A percentile compares a stretch with the other conserved stretches of the same genome.
Evolutionary conservation across 306 rosid genomes (phyloP).

Genomic region (Morella rubra): DNA sequence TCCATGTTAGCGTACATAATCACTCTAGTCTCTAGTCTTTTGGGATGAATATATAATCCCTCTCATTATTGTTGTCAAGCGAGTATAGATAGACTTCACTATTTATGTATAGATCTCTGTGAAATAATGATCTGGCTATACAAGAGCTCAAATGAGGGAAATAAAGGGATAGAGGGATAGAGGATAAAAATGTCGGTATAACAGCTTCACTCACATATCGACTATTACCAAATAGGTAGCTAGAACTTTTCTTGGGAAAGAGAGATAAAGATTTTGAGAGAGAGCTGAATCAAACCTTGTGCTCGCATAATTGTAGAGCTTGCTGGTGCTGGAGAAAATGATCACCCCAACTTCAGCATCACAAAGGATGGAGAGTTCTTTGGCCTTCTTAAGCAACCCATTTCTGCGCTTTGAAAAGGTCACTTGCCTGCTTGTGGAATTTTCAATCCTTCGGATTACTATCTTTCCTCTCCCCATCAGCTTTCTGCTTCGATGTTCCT

Average conservation of each 20-base stretch:
- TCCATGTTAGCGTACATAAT: background rate
- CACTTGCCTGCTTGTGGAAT: conserved; percentile 48
- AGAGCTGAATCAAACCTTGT: conserved; percentile 32
- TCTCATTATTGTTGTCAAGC: background rate
- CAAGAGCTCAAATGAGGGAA: background rate
- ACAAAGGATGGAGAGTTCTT: conserved; percentile 51
- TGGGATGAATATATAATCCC: background rate
- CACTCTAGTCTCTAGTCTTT: background rate
- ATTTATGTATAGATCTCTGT: background rate
- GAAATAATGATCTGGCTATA: no score
- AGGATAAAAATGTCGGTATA: background rate
- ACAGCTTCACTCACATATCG: background rate
- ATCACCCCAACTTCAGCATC: conserved; percentile 50
- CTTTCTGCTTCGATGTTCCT: background rate
- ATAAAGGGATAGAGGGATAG: background rate
- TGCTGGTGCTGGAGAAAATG: conserved; percentile 52
- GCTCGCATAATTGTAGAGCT: conserved; percentile 46
- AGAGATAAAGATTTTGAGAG: background rate
- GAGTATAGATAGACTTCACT: background rate
- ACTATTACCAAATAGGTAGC: background rate
- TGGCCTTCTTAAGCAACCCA: conserved; percentile 51
- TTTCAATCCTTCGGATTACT: conserved; percentile 47
- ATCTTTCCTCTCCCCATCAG: conserved; percentile 51
- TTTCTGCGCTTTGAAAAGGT: conserved; percentile 52
- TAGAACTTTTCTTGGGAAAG: background rate